A percentile compares a stretch with the other conserved stretches of the same genome.
Conservation (phyloP, 2,329 filamentous ascomycete species). For the Anthostomella pinea region DNA sequence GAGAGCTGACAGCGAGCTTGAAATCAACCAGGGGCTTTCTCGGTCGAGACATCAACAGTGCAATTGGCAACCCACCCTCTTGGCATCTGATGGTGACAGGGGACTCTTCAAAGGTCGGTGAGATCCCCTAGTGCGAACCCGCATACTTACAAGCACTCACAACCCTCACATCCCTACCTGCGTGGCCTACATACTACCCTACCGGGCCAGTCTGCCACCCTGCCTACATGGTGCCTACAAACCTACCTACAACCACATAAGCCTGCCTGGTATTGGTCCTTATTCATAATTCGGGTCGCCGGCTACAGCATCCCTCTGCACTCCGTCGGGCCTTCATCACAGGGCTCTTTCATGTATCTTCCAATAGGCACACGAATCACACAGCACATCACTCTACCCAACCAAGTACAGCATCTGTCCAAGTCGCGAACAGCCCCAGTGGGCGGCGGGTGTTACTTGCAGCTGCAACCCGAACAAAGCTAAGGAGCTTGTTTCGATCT, state of each 20-base stretch:
- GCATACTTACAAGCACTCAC: not conserved
- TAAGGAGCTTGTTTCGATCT: not conserved
- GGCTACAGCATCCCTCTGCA: too few relatives aligned
- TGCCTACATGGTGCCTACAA: too few relatives aligned
- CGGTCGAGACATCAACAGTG: slow-evolving; percentile 23
- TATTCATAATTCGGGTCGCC: too few relatives aligned
- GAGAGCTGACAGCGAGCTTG: slow-evolving; percentile 26
- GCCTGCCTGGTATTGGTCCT: too few relatives aligned
- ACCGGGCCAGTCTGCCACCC: too few relatives aligned
- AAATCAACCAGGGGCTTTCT: slow-evolving; percentile 15
- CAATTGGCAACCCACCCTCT: slow-evolving; percentile 24
- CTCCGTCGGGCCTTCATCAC: too few relatives aligned
- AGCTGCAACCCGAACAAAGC: slow-evolving; percentile 6
- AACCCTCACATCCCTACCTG: too few relatives aligned
- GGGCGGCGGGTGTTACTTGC: slow-evolving; percentile 13
- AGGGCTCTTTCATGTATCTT: too few relatives aligned
- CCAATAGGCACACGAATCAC: not conserved
- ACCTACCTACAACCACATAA: too few relatives aligned
- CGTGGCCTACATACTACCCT: too few relatives aligned
- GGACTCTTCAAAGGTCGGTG: slow-evolving; percentile 32
- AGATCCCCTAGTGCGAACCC: slow-evolving; percentile 22
- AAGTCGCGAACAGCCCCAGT: slow-evolving; percentile 11
- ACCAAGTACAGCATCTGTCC: slow-evolving; percentile 5
- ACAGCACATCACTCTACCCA: too few relatives aligned
- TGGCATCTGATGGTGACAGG: slow-evolving; percentile 31